These are phyloP conservation scores for Annona cherimola DNA, from an alignment of 164 flowering plant genomes.

Conservation along the genomic window DNA sequence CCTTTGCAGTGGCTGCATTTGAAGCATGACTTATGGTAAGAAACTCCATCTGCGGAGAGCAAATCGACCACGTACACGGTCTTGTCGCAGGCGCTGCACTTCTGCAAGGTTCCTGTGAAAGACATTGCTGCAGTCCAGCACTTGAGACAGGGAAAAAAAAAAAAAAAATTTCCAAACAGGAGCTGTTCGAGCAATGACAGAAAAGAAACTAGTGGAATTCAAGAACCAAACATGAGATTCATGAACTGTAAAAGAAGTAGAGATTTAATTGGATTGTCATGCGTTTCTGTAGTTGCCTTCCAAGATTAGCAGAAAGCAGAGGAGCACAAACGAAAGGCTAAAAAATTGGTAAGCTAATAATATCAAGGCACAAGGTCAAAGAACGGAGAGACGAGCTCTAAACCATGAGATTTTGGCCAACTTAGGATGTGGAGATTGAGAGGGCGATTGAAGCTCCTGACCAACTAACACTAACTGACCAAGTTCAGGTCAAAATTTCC, in stretches of 20 bases:
- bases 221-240: neutral
- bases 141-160: too few relatives aligned
- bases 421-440: neutral
- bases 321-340: constrained; percentile 5
- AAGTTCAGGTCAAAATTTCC: neutral
- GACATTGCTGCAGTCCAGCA: constrained; percentile 19
- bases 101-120: constrained; percentile 52
- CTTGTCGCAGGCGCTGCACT: constrained; percentile 58
- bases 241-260: neutral
- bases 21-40: constrained; percentile 60
- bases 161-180: too few relatives aligned
- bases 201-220: neutral
- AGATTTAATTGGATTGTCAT: neutral
- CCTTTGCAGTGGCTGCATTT: constrained; percentile 66
- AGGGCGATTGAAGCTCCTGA: neutral
- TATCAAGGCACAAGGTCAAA: constrained; percentile 9
- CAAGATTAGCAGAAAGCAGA: neutral
- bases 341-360: neutral
- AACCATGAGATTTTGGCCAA: neutral
- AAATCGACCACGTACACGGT: constrained; percentile 53
- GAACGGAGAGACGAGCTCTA: neutral
- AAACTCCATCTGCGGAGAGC: constrained; percentile 48
- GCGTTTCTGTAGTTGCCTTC: neutral
- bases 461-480: neutral
- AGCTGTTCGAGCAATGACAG: neutral